These are phyloP conservation scores for Rhododendron williamsianum DNA, from an alignment of 148 eudicot genomes.

Conservation along the genomic window DNA sequence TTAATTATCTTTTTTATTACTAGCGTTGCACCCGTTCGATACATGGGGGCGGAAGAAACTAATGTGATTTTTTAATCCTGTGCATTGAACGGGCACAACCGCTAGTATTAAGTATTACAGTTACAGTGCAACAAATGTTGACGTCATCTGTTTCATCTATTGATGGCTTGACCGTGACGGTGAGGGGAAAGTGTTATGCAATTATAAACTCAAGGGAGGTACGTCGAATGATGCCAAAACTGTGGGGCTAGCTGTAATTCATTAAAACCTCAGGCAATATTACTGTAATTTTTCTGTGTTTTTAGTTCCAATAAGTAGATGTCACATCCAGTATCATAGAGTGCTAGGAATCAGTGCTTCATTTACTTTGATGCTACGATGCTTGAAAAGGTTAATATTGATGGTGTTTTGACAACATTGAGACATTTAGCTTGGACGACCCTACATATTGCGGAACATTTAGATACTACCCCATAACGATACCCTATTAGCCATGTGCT, in stretches of 20 bases:
- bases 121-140: neutral
- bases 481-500: neutral
- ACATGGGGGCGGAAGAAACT: too few relatives aligned
- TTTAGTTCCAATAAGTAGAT: neutral
- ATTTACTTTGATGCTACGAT: neutral
- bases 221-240: neutral
- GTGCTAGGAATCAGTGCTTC: neutral
- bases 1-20: too few relatives aligned
- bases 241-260: neutral
- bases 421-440: neutral
- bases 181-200: neutral
- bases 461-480: neutral
- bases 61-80: too few relatives aligned
- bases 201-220: neutral
- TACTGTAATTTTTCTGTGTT: neutral
- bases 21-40: too few relatives aligned
- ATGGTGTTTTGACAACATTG: neutral
- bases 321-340: neutral
- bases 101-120: neutral
- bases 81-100: too few relatives aligned
- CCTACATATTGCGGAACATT: neutral
- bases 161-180: neutral
- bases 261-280: neutral
- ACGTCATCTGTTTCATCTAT: neutral
- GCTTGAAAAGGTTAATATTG: neutral